These are phyloP conservation scores for Oidiodendron maius DNA, from an alignment of 495 filamentous ascomycete species.

Conservation along the genomic window DNA sequence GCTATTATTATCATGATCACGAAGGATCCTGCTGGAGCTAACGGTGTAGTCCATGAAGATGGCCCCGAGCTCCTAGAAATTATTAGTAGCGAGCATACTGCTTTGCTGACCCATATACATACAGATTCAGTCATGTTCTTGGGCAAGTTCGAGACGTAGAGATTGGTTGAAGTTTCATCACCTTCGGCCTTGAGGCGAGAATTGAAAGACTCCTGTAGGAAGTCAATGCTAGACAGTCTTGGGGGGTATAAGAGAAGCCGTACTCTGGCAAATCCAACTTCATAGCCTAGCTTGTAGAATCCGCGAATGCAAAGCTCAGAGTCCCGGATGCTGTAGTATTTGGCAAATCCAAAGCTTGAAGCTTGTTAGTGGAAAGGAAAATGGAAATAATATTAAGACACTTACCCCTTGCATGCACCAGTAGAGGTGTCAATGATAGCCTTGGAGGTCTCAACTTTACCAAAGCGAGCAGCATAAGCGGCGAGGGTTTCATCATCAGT, in stretches of 20 bases:
- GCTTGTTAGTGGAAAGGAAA: background rate
- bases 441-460: slow-evolving; percentile 87
- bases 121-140: slow-evolving; percentile 84
- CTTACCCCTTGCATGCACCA: slow-evolving; percentile 89
- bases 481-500: slow-evolving; percentile 88
- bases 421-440: slow-evolving; percentile 93
- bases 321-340: slow-evolving; percentile 79
- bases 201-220: slow-evolving; percentile 82
- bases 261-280: slow-evolving; percentile 92
- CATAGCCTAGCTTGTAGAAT: slow-evolving; percentile 90
- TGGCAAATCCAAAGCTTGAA: slow-evolving; percentile 87
- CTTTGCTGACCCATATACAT: slow-evolving; percentile 26
- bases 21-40: slow-evolving; percentile 86
- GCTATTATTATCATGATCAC: slow-evolving; percentile 81
- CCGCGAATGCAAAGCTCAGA: slow-evolving; percentile 94
- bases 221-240: slow-evolving; percentile 18
- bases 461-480: slow-evolving; percentile 78
- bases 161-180: slow-evolving; percentile 81
- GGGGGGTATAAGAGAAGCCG: slow-evolving; percentile 14
- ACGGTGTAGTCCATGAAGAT: slow-evolving; percentile 81
- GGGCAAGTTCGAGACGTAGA: slow-evolving; percentile 95
- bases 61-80: slow-evolving; percentile 55
- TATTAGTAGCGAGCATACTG: background rate
- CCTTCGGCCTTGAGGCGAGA: slow-evolving; percentile 88
- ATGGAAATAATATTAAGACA: slow-evolving; percentile 6